A percentile compares a stretch with the other conserved stretches of the same genome.
These are phyloP conservation scores for Populus simonii DNA, from an alignment of 345 rosid genomes.

Conservation along the genomic window DNA sequence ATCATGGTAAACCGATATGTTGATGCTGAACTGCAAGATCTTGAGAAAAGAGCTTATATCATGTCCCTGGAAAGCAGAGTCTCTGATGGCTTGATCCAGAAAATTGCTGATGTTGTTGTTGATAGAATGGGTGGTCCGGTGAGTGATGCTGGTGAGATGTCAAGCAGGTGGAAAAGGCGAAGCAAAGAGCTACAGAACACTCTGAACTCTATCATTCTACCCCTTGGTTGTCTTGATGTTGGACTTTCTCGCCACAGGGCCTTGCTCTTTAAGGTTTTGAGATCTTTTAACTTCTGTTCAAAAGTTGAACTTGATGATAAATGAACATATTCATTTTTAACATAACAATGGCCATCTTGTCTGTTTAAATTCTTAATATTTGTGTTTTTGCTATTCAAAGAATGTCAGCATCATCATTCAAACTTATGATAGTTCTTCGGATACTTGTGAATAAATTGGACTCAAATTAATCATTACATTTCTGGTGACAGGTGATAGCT, in stretches of 20 bases:
- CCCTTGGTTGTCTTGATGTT: constrained; percentile 78
- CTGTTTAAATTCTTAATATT: neutral
- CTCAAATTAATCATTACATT: constrained; percentile 27
- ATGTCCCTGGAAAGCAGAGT: constrained; percentile 48
- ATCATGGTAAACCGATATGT: constrained; percentile 70
- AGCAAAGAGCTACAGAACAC: constrained; percentile 57
- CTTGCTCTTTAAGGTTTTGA: constrained; percentile 83
- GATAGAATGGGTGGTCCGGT: constrained; percentile 92
- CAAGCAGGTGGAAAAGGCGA: constrained; percentile 65
- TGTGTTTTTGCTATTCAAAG: neutral
- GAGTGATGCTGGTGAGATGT: constrained; percentile 75
- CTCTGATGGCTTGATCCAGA: constrained; percentile 63
- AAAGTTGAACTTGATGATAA: constrained; percentile 4
- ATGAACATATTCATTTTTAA: neutral
- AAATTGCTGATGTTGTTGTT: constrained; percentile 88
- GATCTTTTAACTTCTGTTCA: constrained; percentile 6
- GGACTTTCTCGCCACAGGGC: constrained; percentile 98
- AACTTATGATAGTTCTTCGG: neutral
- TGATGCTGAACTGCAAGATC: constrained; percentile 70
- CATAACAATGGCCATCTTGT: neutral
- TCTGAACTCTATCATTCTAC: constrained; percentile 61
- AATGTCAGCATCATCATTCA: neutral
- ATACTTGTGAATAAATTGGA: constrained; percentile 10
- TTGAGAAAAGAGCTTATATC: constrained; percentile 53
- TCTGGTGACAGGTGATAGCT: constrained; percentile 67